phyloP scores from a whole-genome alignment of 257 asterid species.

The Nicotiana paniculata region DNA sequence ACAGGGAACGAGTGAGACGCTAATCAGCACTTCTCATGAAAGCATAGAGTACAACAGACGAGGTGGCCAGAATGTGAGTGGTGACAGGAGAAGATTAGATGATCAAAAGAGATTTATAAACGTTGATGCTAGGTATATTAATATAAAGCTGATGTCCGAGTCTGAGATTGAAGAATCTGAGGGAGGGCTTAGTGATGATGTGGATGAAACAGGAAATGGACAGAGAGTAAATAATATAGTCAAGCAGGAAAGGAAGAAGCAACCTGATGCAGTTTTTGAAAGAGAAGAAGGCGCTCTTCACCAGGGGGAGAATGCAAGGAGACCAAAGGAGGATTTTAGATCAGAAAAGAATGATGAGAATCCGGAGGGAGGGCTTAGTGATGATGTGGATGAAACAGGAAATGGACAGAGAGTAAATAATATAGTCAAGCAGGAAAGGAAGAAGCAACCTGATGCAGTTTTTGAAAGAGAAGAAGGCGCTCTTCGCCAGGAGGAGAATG shows the following conservation, averaged over 20 bases:
- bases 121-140: slow-evolving; percentile 23
- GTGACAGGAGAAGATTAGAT: slow-evolving; percentile 19
- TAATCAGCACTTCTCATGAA: slow-evolving; percentile 17
- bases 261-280: slow-evolving; percentile 20
- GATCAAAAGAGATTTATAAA: slow-evolving; percentile 16
- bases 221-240: slow-evolving; percentile 19
- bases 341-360: slow-evolving; percentile 14
- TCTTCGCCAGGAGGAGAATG: slow-evolving; percentile 10
- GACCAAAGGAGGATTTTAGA: slow-evolving; percentile 17
- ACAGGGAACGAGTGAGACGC: slow-evolving; percentile 26
- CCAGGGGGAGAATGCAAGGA: slow-evolving; percentile 12
- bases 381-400: slow-evolving; percentile 24
- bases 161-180: slow-evolving; percentile 28
- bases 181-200: slow-evolving; percentile 21
- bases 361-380: slow-evolving; percentile 5
- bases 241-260: slow-evolving; percentile 30
- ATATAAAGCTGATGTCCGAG: slow-evolving; percentile 19
- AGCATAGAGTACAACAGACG: slow-evolving; percentile 21
- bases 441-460: slow-evolving; percentile 24
- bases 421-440: slow-evolving; percentile 23
- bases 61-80: slow-evolving; percentile 22
- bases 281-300: slow-evolving; percentile 14
- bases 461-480: slow-evolving; percentile 18
- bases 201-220: slow-evolving; percentile 24
- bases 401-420: slow-evolving; percentile 20